Evolutionary conservation across 1,284 basidiomycete species (phyloP).

Genomic region (Ustilago cynodontis): DNA sequence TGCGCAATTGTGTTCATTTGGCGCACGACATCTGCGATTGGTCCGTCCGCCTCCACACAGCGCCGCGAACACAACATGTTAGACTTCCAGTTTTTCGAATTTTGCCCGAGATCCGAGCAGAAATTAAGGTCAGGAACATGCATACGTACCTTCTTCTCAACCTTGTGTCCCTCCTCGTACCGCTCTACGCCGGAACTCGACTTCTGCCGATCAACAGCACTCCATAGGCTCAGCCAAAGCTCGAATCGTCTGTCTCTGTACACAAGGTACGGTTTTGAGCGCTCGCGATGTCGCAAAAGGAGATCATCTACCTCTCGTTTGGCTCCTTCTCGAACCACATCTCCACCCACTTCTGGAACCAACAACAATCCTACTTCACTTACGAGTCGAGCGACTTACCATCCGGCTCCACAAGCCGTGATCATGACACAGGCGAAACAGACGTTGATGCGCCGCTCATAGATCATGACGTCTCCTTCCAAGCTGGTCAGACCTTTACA

Average conservation of each 20-base stretch:
- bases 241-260: background rate
- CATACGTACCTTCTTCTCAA: background rate
- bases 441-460: constrained; percentile 44
- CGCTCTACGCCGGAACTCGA: background rate
- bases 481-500: constrained; percentile 52
- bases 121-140: constrained; percentile 7
- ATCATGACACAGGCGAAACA: constrained; percentile 5
- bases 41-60: constrained; percentile 41
- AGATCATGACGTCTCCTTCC: constrained; percentile 64
- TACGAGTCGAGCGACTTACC: constrained; percentile 37
- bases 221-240: background rate
- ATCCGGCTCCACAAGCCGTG: constrained; percentile 26
- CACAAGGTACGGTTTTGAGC: background rate
- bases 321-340: constrained; percentile 65
- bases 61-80: constrained; percentile 6
- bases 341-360: constrained; percentile 67
- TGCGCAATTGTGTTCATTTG: constrained; percentile 5
- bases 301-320: constrained; percentile 66
- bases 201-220: background rate
- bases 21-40: constrained; percentile 33
- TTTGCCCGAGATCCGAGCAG: constrained; percentile 34
- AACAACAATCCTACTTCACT: constrained; percentile 64
- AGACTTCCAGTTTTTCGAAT: background rate
- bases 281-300: constrained; percentile 46
- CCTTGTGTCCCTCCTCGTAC: too few relatives aligned